Evolutionary conservation across 176 grass and related monocot species (phyloP).

Genomic region (Echinochloa phyllopogon): DNA sequence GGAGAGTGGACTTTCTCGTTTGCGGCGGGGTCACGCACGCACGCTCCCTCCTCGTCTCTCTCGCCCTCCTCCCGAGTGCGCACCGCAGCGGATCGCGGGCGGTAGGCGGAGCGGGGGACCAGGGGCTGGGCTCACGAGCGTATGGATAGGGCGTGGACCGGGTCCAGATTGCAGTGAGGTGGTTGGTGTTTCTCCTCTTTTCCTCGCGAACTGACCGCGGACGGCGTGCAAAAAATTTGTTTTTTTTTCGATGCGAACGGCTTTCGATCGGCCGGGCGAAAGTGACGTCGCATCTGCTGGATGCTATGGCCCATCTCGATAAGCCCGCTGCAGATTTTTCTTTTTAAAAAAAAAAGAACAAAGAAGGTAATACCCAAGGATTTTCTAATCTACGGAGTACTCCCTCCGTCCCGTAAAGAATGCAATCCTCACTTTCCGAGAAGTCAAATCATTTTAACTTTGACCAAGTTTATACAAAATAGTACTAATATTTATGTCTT

Average conservation of each 20-base stretch:
- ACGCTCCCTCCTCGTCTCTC: too few species aligned
- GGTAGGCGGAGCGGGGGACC: rapidly evolving
- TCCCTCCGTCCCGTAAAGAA: too few species aligned
- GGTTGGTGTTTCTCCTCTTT: background rate
- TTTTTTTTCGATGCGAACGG: background rate
- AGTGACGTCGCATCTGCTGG: background rate
- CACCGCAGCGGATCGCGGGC: background rate
- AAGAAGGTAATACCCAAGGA: too few species aligned
- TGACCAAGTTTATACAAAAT: too few species aligned
- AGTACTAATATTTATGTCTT: too few species aligned
- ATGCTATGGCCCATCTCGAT: background rate
- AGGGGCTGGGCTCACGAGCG: background rate
- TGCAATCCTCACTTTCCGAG: too few species aligned
- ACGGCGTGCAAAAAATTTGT: slow-evolving; percentile 11
- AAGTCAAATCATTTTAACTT: too few species aligned
- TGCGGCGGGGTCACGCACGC: background rate
- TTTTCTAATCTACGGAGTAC: too few species aligned
- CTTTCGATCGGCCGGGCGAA: background rate
- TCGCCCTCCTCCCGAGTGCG: background rate
- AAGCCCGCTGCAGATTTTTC: too few species aligned
- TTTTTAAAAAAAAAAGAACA: too few species aligned
- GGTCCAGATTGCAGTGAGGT: background rate
- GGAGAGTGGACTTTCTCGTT: background rate
- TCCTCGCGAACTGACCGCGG: slow-evolving; percentile 8
- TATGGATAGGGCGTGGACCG: background rate